Base-by-base conservation (phyloP, 257 asterid genomes). In the Ilex aquifolium region DNA sequence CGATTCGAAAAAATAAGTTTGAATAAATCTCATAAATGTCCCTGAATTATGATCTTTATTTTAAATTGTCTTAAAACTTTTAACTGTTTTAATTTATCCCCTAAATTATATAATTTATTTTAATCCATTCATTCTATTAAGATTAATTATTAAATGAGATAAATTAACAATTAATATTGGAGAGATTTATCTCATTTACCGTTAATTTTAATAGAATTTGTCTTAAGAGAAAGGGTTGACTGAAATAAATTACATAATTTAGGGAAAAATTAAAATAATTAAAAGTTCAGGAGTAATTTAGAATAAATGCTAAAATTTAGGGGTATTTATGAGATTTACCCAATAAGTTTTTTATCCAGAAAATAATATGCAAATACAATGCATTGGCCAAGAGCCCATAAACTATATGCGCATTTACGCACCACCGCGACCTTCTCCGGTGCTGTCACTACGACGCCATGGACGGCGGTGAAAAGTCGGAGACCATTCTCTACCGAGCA, bases 381-480 rank as follows among this genome's bases (percentile, higher is more conserved):
- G 4, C 46, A 58, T 48, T 7, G 44, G 44, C 75, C 57, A 40
- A 62, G 31, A 27, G 16, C 62, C 65, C 63, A 58, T 60, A 44
- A 32, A n/a, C 59, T 39, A 15, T 59, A 62, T 67, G 65, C 30
- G 58, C 63, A 42, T 29, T 21, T 63, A 15, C 57, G 36, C 39
- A 16, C 30, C 57, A 9, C 72, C 40, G 12, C 52, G 40, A 15
- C 57, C 44, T 13, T 44, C 65, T 27, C 77, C 78, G 50, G 50
- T 44, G 11, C 11, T 7, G 5, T 59, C 72, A 36, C 13, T 10
- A 9, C 59, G 71, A 54, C 80, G 76, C 79, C 82, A 76, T 82
- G 89, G 74, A 69, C 82, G 86, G 70, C 73, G 83, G 76, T 44
- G 72, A 4, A 32, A 15, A 65, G 21, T 57, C 67, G 16, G 44